Conservation (phyloP, 2,329 filamentous ascomycete genomes). For the Pseudogymnoascus sp. region DNA sequence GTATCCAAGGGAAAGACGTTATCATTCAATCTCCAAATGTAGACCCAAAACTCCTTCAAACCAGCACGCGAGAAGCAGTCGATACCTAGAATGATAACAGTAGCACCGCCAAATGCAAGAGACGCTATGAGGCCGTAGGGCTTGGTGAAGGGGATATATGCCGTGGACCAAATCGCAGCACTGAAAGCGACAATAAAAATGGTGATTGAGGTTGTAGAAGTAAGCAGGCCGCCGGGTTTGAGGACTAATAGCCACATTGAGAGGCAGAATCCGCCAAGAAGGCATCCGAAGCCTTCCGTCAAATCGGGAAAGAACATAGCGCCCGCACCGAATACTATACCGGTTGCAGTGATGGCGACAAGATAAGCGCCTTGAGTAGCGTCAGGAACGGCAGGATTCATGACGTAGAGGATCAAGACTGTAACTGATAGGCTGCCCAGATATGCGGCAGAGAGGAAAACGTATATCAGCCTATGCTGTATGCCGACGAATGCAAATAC, state of each 20-base stretch:
- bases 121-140: constrained; percentile 69
- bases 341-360: constrained; percentile 68
- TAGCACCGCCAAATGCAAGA: constrained; percentile 77
- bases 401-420: constrained; percentile 82
- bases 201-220: constrained; percentile 54
- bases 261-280: constrained; percentile 31
- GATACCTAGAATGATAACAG: constrained; percentile 72
- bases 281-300: constrained; percentile 67
- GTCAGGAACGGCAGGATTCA: constrained; percentile 68
- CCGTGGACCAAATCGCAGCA: constrained; percentile 62
- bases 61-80: constrained; percentile 89
- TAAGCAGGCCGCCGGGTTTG: constrained; percentile 67
- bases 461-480: constrained; percentile 72
- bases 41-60: constrained; percentile 93
- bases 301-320: constrained; percentile 78
- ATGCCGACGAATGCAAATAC: constrained; percentile 72
- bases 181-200: constrained; percentile 73
- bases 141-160: constrained; percentile 72
- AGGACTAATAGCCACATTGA: constrained; percentile 74
- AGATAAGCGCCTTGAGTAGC: constrained; percentile 82
- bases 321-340: constrained; percentile 64
- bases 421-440: constrained; percentile 67
- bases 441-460: constrained; percentile 73
- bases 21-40: constrained; percentile 78
- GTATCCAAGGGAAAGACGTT: constrained; percentile 72